Percentiles rank a stretch among this genome's conserved stretches.
Conservation (phyloP, 2,329 filamentous ascomycete genomes). For the Aspergillus neoniger region DNA sequence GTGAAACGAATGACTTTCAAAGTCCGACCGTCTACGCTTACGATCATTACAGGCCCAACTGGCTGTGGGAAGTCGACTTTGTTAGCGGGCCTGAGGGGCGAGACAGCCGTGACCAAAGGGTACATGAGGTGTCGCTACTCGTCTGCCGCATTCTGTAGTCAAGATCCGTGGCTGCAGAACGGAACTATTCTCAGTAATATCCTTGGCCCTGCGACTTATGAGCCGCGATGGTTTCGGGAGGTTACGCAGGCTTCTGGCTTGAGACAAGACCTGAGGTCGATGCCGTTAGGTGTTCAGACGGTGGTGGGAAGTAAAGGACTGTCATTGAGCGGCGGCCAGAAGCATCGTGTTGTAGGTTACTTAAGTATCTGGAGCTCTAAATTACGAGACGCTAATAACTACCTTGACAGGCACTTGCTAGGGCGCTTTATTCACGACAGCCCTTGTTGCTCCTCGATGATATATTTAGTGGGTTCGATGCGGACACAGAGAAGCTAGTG, state of each 20-base stretch:
- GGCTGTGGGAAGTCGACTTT: constrained; percentile 26
- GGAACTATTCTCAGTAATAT: constrained; percentile 23
- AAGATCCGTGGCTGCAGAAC: constrained; percentile 23
- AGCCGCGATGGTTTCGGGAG: constrained; percentile 28
- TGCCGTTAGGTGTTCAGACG: constrained; percentile 25
- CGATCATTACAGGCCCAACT: constrained; percentile 30
- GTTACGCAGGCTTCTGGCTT: constrained; percentile 29
- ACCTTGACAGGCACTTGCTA: constrained; percentile 26
- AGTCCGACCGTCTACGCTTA: constrained; percentile 17
- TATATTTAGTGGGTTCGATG: constrained; percentile 41
- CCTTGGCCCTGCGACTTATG: constrained; percentile 20
- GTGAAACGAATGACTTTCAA: constrained; percentile 25
- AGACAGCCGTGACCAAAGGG: constrained; percentile 16
- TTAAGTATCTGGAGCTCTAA: too few relatives aligned
- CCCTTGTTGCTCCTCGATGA: constrained; percentile 40
- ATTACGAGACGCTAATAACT: not conserved
- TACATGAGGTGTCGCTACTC: not conserved
- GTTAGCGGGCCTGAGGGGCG: constrained; percentile 17
- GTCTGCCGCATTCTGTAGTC: constrained; percentile 14
- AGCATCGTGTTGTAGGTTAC: constrained; percentile 19
- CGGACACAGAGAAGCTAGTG: constrained; percentile 30
- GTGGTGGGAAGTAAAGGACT: constrained; percentile 27
- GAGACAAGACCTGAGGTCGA: constrained; percentile 22
- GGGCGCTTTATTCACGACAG: constrained; percentile 35
- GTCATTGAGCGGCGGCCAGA: constrained; percentile 32